These are phyloP conservation scores for Erigeron philadelphicus DNA, from an alignment of 140 eudicot species.

Conservation along the genomic window DNA sequence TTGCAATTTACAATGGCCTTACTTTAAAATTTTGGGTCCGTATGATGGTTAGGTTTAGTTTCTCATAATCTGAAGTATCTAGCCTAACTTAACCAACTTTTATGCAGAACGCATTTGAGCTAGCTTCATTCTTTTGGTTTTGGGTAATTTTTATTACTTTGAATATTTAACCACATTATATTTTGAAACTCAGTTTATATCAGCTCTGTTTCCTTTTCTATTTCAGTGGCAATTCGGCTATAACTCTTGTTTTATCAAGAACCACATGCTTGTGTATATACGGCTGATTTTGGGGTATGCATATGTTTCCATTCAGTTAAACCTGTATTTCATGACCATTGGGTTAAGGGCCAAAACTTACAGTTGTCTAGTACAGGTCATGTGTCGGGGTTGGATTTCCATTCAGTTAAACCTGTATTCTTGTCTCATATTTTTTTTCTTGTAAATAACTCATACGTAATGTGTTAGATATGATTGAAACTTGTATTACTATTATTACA, in stretches of 20 bases:
- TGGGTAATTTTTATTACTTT: slow-evolving; percentile 58
- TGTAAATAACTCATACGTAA: no score
- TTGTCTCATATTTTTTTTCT: neutral
- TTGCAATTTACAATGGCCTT: neutral
- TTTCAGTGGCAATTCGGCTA: slow-evolving; percentile 99
- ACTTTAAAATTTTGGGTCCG: neutral
- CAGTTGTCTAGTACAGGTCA: no score
- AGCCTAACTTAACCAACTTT: slow-evolving; percentile 13
- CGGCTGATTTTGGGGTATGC: slow-evolving; percentile 81
- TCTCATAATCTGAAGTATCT: neutral
- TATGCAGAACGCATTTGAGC: slow-evolving; percentile 93
- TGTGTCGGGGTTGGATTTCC: neutral
- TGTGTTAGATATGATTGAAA: neutral
- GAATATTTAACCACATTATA: neutral
- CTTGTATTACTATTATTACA: neutral
- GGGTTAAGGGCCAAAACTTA: no score
- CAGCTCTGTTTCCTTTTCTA: neutral
- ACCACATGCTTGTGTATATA: slow-evolving; percentile 74
- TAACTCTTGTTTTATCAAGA: slow-evolving; percentile 82
- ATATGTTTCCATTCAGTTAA: slow-evolving; percentile 2
- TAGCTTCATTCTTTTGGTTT: slow-evolving; percentile 98
- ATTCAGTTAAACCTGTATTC: no score
- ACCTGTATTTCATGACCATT: slow-evolving; percentile 3
- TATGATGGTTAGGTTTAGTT: no score
- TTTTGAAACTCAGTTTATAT: slow-evolving; percentile 13